Evolutionary conservation across 768 basidiomycete species (phyloP), one percentile per base, ranked within the genome.

Genomic region (Tylopilus plumbeoviolaceoides): DNA sequence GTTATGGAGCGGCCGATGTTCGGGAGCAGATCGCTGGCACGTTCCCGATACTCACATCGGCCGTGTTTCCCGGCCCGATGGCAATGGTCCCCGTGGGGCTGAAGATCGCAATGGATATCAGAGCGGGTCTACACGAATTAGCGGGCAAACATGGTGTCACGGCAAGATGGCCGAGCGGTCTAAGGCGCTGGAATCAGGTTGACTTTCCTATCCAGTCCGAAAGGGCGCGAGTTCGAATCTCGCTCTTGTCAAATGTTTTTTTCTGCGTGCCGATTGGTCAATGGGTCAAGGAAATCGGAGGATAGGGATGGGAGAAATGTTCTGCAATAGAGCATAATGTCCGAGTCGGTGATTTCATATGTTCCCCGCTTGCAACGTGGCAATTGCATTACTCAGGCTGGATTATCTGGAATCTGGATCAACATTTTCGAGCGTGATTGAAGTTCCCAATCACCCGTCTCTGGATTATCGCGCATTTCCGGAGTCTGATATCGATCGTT

Each of bases 141-240:
- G 3, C 15, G 35, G 17, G 14, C 6, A 17, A 17, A 6, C 6
- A 3, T 18, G 3, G 14, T 21, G 17, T 18, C 1, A 39, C n/a
- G 66, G 66, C 68, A 68, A 59, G 72, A 76, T 78, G 77, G 78
- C 78, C 78, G 77, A 79, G 78, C 75, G 77, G 78, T 79, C 77
- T 72, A 78, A 79, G 77, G 77, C 77, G 77, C 77, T 74, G 75
- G 78, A 79, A 73, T 77, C 73, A 78, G 75, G 75, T 55, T 20
- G 15, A 10, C 11, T 3, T n/a, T 45, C 58, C 59, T 42, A 59
- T 59, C 58, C 58, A 59, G 58, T 59, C 58, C 56, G 55, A 65
- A 69, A 63, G 67, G 67, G 67, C 67, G 58, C 67, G 67, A 69
- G 67, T 69, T 69, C 69, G 67, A 69, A 69, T 69, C 67, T 69